Evolutionary conservation across 2,329 filamentous ascomycete species (phyloP), one percentile per base, ranked within the genome.

Genomic region (Trichocomaceae sp.): DNA sequence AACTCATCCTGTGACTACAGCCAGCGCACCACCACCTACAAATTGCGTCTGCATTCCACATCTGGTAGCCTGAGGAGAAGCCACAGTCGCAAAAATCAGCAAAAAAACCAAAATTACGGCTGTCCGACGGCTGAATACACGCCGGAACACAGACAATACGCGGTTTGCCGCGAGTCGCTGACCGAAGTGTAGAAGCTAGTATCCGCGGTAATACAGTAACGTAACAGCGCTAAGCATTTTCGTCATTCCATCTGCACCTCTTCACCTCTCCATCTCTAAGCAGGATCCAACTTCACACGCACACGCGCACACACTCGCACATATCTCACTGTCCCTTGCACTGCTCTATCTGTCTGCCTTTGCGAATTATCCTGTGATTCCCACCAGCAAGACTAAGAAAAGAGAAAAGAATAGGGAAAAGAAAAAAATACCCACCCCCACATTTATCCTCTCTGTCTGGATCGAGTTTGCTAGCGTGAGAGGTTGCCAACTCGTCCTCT

Each of bases 381-480:
- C 17, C n/a, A n/a, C n/a, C n/a, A n/a, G n/a, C n/a, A n/a, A n/a
- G n/a, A n/a, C n/a, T n/a, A 45, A 29, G 41, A 41, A 52, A 41
- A 52, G 10, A 8, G 23, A 26, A n/a, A n/a, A n/a, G n/a, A n/a
- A 26, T 22, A 26, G 19, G n/a, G 33, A 44, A 9, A 39, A 19
- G 44, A 52, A 56, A 52, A 52, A 48, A 9, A 29, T 33, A n/a
- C 22, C 45, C 47, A 26, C 49, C 47, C 53, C 55, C 55, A 54
- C 56, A 51, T 49, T 52, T 33, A 41, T 31, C 23, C 42, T 23
- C 23, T 23, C 44, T 51, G 52, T 49, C 31, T 35, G 2, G 53
- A 39, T 65, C 63, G 62, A 63, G 60, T 61, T 56, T 57, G 55
- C 61, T 62, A 53, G 54, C 58, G 58, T 58, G 62, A 59, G n/a